phyloP scores from a whole-genome alignment of 2,329 filamentous ascomycete species.

The Xylariaceae sp. region DNA sequence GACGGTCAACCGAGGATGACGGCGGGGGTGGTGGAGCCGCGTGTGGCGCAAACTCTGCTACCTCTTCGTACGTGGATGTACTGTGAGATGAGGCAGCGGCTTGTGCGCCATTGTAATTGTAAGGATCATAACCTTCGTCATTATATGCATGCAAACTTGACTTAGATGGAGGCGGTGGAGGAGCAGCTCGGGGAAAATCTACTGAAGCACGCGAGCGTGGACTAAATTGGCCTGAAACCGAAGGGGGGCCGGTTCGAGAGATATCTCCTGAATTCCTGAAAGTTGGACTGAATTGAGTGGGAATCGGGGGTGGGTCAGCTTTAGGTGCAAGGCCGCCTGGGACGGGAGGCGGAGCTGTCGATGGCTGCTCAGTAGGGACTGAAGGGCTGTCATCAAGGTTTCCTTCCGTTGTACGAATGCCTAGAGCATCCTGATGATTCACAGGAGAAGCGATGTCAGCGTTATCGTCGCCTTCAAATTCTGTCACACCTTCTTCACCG shows the following conservation, averaged over 20 bases:
- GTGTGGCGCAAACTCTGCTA: slow-evolving; percentile 43
- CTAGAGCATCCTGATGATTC: slow-evolving; percentile 90
- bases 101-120: slow-evolving; percentile 44
- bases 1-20: slow-evolving; percentile 43
- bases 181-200: slow-evolving; percentile 18
- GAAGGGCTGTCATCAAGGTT: slow-evolving; percentile 66
- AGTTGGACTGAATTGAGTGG: slow-evolving; percentile 49
- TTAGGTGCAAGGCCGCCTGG: slow-evolving; percentile 51
- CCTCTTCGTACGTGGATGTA: slow-evolving; percentile 41
- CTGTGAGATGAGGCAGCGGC: slow-evolving; percentile 29
- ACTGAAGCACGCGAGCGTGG: slow-evolving; percentile 13
- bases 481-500: slow-evolving; percentile 67
- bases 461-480: slow-evolving; percentile 97
- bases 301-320: slow-evolving; percentile 59
- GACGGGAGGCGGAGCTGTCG: slow-evolving; percentile 50
- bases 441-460: slow-evolving; percentile 92
- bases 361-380: slow-evolving; percentile 43
- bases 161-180: slow-evolving; percentile 18
- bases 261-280: slow-evolving; percentile 61
- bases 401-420: slow-evolving; percentile 69
- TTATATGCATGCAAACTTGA: slow-evolving; percentile 34
- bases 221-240: slow-evolving; percentile 15
- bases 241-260: slow-evolving; percentile 49
- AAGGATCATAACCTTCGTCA: slow-evolving; percentile 67
- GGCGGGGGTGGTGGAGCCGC: slow-evolving; percentile 37